Base-by-base conservation (phyloP, 208 protist species). In the Crithidia fasciculata region DNA sequence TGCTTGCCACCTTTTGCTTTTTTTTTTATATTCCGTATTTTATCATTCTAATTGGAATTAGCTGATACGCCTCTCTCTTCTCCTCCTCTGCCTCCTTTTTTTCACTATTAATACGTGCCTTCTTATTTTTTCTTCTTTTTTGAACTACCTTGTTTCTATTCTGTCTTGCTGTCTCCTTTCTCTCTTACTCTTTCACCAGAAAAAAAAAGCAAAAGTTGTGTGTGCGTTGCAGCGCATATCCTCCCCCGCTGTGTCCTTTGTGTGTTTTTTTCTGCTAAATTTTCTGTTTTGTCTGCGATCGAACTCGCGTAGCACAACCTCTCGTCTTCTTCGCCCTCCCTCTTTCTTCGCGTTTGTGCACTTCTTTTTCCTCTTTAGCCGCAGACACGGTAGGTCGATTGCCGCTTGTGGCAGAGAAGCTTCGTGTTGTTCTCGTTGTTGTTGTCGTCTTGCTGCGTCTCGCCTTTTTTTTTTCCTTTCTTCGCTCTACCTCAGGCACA, bases 81-180 rank as follows among this genome's bases (percentile, higher is more conserved):
- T 28, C 28, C 28, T 28, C 28, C 28, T 28, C 28, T 28, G 28
- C 28, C 28, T 28, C 28, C 28, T 28, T 2, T 28, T n/a, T 28
- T 28, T 28, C 28, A 28, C 28, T 28, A 28, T 28, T 28, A 28
- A 28, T 28, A 28, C 28, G 28, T 28, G 28, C 28, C 28, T 74
- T 72, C 5, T 54, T 67, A 6, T 41, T 39, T 44, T 40, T 45
- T 12, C 36, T 74, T 67, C 59, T 59, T 28, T 62, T 19, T 43
- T 41, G 28, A 28, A 28, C 28, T 28, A 28, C 28, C 28, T 62
- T 73, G 12, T 58, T 50, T 8, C 53, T 59, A 55, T 64, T 65
- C 45, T 52, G 10, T 16, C 40, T 50, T 16, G 12, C 8, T 44
- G 40, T 62, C 56, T 64, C 64, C 9, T 45, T 41, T 52, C 45